Base-by-base conservation (phyloP, 1,284 basidiomycete genomes). In the Boletus sp. region DNA sequence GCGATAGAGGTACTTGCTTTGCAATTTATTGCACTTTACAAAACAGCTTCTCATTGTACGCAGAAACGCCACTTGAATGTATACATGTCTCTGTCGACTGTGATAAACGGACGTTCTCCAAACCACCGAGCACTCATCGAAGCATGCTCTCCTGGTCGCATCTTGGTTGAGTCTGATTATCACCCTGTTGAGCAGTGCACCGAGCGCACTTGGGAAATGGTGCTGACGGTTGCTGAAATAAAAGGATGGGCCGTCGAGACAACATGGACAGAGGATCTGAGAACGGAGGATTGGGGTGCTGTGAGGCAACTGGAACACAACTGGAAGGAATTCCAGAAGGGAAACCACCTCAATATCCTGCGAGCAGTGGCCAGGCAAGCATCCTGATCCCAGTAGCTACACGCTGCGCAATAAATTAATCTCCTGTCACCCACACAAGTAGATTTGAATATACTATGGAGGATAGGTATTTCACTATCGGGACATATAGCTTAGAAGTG, bases 81-180 rank as follows among this genome's bases (percentile, higher is more conserved):
- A 40, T 92, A 80, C 66, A 72, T 92, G 49, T 92, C 90, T 1
- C 69, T 91, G 12, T 91, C 90, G 0, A 87, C 80, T 1, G 78
- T 74, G 42, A 88, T 92, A 59, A 91, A 91, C 55, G 70, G 75
- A 25, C 81, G 83, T 38, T 84, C 84, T 10, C 68, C 72, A 2
- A 77, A 76, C 41, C 76, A 84, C 56, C 69, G 68, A 41, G 69
- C 73, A 5, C 72, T 92, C 29, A 82, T 91, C 46, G 67, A 73
- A 40, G 70, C 72, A 2, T 84, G 80, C 55, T 69, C 79, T 40
- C 69, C 81, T 2, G 60, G 76, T 49, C 80, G 87, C 9, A 72
- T 93, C 30, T 76, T 93, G 41, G 80, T 77, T 23, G 90, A 93
- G 64, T 90, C 87, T 4, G 90, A 93, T 66, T 85, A 75, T 59